These are phyloP conservation scores for Fusarium sp. DNA, from an alignment of 2,329 filamentous ascomycete species.

Conservation along the genomic window DNA sequence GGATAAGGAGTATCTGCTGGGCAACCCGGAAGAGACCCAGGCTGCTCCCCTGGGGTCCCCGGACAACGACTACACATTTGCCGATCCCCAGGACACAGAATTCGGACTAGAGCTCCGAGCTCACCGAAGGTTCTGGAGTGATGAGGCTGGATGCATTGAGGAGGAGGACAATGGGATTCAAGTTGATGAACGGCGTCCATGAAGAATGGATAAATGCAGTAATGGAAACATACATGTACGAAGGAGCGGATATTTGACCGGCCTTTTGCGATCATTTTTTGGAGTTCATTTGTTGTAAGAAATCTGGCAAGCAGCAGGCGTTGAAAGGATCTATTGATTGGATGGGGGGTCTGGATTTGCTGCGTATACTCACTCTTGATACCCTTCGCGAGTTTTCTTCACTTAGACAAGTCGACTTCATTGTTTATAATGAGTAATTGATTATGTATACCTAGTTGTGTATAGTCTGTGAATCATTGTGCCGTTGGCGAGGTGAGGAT, in stretches of 20 bases:
- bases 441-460: background rate
- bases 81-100: constrained; percentile 46
- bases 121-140: constrained; percentile 48
- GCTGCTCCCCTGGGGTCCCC: constrained; percentile 35
- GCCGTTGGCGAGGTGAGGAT: background rate
- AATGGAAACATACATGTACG: constrained; percentile 14
- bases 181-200: constrained; percentile 36
- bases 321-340: constrained; percentile 3
- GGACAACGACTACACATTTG: constrained; percentile 46
- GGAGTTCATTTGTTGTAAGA: constrained; percentile 27
- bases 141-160: constrained; percentile 49
- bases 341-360: constrained; percentile 12
- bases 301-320: constrained; percentile 19
- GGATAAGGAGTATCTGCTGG: constrained; percentile 41
- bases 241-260: constrained; percentile 18
- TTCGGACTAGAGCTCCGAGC: constrained; percentile 49
- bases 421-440: constrained; percentile 4
- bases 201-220: constrained; percentile 27
- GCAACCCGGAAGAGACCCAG: constrained; percentile 30
- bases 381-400: constrained; percentile 33
- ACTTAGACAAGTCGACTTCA: constrained; percentile 26
- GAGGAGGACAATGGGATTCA: constrained; percentile 47
- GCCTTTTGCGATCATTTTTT: constrained; percentile 18
- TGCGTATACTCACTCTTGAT: constrained; percentile 38
- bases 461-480: background rate